These are phyloP conservation scores for Globisporangium camurandrum DNA, from an alignment of 352 stramenopile genomes.

Conservation along the genomic window DNA sequence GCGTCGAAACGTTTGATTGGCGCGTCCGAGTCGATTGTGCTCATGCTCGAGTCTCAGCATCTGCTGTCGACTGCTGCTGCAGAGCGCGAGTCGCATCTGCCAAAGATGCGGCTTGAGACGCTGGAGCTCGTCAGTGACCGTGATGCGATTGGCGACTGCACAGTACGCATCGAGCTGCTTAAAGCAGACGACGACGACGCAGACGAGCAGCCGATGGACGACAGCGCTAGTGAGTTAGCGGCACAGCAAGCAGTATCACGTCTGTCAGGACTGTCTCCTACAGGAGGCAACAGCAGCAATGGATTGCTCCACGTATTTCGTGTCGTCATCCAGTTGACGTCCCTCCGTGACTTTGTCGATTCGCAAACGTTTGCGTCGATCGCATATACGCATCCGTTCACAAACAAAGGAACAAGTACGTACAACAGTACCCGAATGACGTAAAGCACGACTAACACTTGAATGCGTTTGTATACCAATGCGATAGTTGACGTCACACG, in stretches of 20 bases:
- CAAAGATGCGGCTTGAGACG: no score
- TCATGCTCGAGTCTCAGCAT: background rate
- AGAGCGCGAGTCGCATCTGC: background rate
- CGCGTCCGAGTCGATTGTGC: background rate
- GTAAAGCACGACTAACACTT: background rate
- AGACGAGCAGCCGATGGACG: background rate
- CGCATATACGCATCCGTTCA: slow-evolving; percentile 31
- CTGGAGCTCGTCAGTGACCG: background rate
- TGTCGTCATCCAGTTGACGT: slow-evolving; percentile 33
- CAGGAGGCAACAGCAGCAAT: background rate
- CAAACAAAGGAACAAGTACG: slow-evolving; percentile 23
- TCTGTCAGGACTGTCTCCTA: no score
- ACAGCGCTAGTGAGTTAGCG: background rate
- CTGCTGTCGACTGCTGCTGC: no score
- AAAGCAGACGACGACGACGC: background rate
- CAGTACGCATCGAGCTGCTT: background rate
- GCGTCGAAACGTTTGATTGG: slow-evolving; percentile 3
- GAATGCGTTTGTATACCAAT: background rate
- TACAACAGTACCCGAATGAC: background rate
- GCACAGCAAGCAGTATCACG: background rate
- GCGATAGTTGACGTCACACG: slow-evolving; percentile 28
- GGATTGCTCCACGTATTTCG: slow-evolving; percentile 14
- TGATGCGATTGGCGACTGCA: slow-evolving; percentile 6
- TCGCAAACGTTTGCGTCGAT: slow-evolving; percentile 19
- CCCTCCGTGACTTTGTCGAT: slow-evolving; percentile 19